A percentile compares a stretch with the other conserved stretches of the same genome.
Conservation (phyloP, 2,329 filamentous ascomycete genomes). For the Colletotrichum falcatum region DNA sequence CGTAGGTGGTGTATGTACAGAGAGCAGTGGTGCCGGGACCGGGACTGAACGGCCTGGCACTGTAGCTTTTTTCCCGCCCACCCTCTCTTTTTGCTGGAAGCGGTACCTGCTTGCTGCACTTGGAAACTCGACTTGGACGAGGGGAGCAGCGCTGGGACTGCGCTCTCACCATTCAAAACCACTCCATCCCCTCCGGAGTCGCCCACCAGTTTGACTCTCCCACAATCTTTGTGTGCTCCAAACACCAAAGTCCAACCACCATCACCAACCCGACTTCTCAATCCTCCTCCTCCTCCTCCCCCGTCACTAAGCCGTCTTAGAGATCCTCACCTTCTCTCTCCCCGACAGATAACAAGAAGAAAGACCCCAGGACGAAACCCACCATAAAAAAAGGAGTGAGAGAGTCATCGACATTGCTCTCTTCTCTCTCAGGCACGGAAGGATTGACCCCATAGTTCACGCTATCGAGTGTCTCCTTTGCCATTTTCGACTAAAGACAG, state of each 20-base stretch:
- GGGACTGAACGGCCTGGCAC: constrained; percentile 17
- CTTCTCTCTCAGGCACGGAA: constrained; percentile 21
- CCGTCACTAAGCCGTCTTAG: neutral
- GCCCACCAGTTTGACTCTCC: constrained; percentile 26
- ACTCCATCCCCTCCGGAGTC: constrained; percentile 41
- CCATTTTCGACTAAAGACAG: constrained; percentile 16
- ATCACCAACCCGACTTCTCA: neutral
- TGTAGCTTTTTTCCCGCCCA: constrained; percentile 29
- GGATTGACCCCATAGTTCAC: constrained; percentile 34
- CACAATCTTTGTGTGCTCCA: constrained; percentile 40
- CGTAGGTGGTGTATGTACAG: neutral
- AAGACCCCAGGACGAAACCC: constrained; percentile 5
- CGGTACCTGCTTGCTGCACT: constrained; percentile 23
- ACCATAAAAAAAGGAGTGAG: constrained; percentile 10
- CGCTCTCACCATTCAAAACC: constrained; percentile 39
- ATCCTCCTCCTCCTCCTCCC: neutral
- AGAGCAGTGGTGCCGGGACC: constrained; percentile 5
- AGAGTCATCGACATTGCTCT: constrained; percentile 24
- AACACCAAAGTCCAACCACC: constrained; percentile 37
- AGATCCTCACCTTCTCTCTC: neutral
- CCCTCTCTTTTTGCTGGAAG: constrained; percentile 26
- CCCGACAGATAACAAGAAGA: constrained; percentile 10
- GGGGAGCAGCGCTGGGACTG: constrained; percentile 16
- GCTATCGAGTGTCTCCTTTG: constrained; percentile 31
- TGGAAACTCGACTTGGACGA: constrained; percentile 1